Conservation (phyloP, 805 yeast genomes). For the Komagataella mondaviorum region DNA sequence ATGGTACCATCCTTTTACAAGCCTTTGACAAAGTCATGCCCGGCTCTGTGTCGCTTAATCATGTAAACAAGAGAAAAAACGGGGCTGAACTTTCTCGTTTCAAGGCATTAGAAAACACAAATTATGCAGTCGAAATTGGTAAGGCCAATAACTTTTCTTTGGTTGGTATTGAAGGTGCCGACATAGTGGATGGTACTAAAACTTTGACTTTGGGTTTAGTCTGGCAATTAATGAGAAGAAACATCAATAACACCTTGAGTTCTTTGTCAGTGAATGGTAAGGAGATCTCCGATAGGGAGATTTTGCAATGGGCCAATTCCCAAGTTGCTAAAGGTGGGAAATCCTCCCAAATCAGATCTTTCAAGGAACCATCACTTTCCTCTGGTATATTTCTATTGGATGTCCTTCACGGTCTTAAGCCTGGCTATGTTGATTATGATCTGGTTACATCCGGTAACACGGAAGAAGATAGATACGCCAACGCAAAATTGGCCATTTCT, state of each 20-base stretch:
- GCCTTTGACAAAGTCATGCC: slow-evolving; percentile 95
- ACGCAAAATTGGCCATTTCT: slow-evolving; percentile 93
- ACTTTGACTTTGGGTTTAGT: slow-evolving; percentile 83
- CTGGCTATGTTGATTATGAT: slow-evolving; percentile 95
- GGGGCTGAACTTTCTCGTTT: slow-evolving; percentile 76
- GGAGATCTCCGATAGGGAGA: slow-evolving; percentile 73
- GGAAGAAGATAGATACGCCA: slow-evolving; percentile 82
- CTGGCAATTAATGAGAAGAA: slow-evolving; percentile 98
- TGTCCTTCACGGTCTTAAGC: slow-evolving; percentile 84
- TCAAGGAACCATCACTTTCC: slow-evolving; percentile 69
- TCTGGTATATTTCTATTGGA: slow-evolving; percentile 78
- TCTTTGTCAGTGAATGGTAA: slow-evolving; percentile 59
- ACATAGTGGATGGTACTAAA: slow-evolving; percentile 87
- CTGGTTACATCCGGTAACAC: slow-evolving; percentile 69
- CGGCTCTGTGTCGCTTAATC: slow-evolving; percentile 69
- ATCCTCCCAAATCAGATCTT: slow-evolving; percentile 57
- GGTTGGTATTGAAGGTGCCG: slow-evolving; percentile 97
- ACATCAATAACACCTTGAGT: slow-evolving; percentile 74
- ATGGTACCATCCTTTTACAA: slow-evolving; percentile 78
- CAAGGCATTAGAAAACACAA: slow-evolving; percentile 94
- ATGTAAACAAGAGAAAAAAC: slow-evolving; percentile 75
- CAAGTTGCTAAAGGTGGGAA: slow-evolving; percentile 82
- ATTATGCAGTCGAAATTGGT: slow-evolving; percentile 95
- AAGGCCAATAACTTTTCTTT: slow-evolving; percentile 84
- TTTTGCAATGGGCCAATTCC: slow-evolving; percentile 86